Evolutionary conservation across 805 yeast species (phyloP).

Genomic region (Candida quercuum): DNA sequence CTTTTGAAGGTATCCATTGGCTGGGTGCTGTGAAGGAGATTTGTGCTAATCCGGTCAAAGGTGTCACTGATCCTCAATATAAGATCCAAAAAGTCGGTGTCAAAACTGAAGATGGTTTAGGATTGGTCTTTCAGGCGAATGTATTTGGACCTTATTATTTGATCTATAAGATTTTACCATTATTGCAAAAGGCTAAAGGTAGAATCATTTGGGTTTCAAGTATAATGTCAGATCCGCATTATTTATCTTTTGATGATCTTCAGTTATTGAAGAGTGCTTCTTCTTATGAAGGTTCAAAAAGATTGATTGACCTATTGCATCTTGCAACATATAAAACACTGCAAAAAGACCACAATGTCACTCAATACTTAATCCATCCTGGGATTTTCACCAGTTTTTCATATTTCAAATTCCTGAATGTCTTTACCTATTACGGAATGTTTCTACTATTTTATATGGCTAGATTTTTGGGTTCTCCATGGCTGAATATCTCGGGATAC

Average conservation of each 20-base stretch:
- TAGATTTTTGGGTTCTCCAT: slow-evolving; percentile 74
- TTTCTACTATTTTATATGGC: slow-evolving; percentile 76
- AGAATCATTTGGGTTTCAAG: slow-evolving; percentile 82
- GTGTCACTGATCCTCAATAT: slow-evolving; percentile 85
- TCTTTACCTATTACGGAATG: slow-evolving; percentile 85
- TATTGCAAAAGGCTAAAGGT: slow-evolving; percentile 53
- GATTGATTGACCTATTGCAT: slow-evolving; percentile 81
- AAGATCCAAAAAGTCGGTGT: slow-evolving; percentile 80
- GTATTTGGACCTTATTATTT: slow-evolving; percentile 95
- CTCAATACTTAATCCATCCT: slow-evolving; percentile 82
- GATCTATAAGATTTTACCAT: slow-evolving; percentile 56
- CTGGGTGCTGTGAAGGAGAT: slow-evolving; percentile 67
- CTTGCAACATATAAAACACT: slow-evolving; percentile 56
- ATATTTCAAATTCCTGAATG: slow-evolving; percentile 68
- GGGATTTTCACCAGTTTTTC: slow-evolving; percentile 88
- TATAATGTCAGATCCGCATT: slow-evolving; percentile 71
- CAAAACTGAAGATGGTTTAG: slow-evolving; percentile 72
- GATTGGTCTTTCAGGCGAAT: slow-evolving; percentile 88
- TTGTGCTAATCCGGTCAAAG: slow-evolving; percentile 59
- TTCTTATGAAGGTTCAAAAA: slow-evolving; percentile 90
- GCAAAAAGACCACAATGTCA: slow-evolving; percentile 42
- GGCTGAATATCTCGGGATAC: slow-evolving; percentile 87
- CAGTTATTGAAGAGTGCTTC: slow-evolving; percentile 57
- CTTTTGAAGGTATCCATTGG: slow-evolving; percentile 86
- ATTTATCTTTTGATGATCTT: slow-evolving; percentile 68